A percentile compares a stretch with the other conserved stretches of the same genome.
These are phyloP conservation scores for Malus sylvestris DNA, from an alignment of 306 rosid species.

Conservation along the genomic window DNA sequence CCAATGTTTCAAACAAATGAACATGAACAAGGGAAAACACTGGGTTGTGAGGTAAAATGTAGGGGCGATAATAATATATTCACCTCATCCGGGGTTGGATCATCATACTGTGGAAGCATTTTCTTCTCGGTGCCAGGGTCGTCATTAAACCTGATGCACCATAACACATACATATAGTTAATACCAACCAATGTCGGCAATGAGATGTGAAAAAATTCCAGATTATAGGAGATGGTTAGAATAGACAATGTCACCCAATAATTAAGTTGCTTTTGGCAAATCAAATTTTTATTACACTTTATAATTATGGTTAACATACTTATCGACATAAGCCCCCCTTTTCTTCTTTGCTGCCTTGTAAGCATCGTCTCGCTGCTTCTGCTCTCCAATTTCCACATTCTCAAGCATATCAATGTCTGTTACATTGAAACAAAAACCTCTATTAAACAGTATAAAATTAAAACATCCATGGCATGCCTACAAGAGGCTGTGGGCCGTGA, in stretches of 20 bases:
- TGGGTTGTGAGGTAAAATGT: background rate
- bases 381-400: slow-evolving; percentile 92
- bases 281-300: background rate
- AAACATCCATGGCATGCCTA: slow-evolving; percentile 21
- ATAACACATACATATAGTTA: slow-evolving; percentile 6
- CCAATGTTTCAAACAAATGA: background rate
- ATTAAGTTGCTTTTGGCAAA: background rate
- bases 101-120: slow-evolving; percentile 91
- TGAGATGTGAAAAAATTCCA: background rate
- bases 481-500: slow-evolving; percentile 8
- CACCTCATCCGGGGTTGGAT: slow-evolving; percentile 74
- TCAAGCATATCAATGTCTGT: slow-evolving; percentile 92
- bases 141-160: slow-evolving; percentile 71
- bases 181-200: background rate
- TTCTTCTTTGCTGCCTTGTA: slow-evolving; percentile 89
- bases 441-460: slow-evolving; percentile 13
- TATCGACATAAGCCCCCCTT: slow-evolving; percentile 69
- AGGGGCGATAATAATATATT: background rate
- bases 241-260: background rate
- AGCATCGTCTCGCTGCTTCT: slow-evolving; percentile 72
- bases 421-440: slow-evolving; percentile 29
- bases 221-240: background rate
- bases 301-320: slow-evolving; percentile 43
- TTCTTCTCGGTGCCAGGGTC: slow-evolving; percentile 67
- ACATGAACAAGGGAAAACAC: background rate